Percentiles rank a stretch among this genome's conserved stretches.
These are phyloP conservation scores for Gloeostereum incarnatum DNA, from an alignment of 768 basidiomycete genomes.

Conservation along the genomic window DNA sequence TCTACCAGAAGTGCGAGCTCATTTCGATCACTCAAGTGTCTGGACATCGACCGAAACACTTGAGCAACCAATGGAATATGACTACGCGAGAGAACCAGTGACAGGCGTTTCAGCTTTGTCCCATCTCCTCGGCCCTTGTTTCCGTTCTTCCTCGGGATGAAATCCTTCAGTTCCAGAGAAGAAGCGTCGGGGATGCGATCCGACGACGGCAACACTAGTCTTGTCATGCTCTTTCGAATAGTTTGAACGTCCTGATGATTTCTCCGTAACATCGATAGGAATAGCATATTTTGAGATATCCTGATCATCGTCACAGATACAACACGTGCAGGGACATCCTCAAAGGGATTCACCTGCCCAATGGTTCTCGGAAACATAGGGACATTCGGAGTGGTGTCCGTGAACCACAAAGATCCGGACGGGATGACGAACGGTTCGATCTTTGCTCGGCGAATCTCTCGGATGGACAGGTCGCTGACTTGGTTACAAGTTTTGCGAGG, in stretches of 20 bases:
- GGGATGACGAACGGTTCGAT: slow-evolving; percentile 62
- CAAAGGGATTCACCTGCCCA: slow-evolving; percentile 24
- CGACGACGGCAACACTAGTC: slow-evolving; percentile 48
- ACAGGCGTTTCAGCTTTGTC: slow-evolving; percentile 30
- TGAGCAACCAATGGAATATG: slow-evolving; percentile 61
- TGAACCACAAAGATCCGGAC: slow-evolving; percentile 64
- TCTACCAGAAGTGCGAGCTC: slow-evolving; percentile 62
- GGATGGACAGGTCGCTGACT: slow-evolving; percentile 63
- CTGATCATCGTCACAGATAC: slow-evolving; percentile 55
- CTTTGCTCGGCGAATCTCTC: slow-evolving; percentile 66
- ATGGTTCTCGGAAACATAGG: slow-evolving; percentile 53
- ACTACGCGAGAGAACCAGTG: slow-evolving; percentile 56
- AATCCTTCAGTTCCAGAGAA: slow-evolving; percentile 33
- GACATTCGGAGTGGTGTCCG: slow-evolving; percentile 39
- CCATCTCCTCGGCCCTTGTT: slow-evolving; percentile 12
- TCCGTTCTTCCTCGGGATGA: slow-evolving; percentile 39
- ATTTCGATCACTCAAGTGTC: slow-evolving; percentile 59
- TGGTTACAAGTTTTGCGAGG: slow-evolving; percentile 52
- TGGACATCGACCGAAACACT: slow-evolving; percentile 62
- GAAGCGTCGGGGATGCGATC: slow-evolving; percentile 17
- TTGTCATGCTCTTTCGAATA: slow-evolving; percentile 55
- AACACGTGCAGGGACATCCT: slow-evolving; percentile 30
- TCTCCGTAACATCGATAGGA: slow-evolving; percentile 52
- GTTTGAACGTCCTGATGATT: slow-evolving; percentile 61
- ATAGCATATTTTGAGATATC: slow-evolving; percentile 62